Conservation (phyloP, 805 yeast species). For the Lipomyces sp. region DNA sequence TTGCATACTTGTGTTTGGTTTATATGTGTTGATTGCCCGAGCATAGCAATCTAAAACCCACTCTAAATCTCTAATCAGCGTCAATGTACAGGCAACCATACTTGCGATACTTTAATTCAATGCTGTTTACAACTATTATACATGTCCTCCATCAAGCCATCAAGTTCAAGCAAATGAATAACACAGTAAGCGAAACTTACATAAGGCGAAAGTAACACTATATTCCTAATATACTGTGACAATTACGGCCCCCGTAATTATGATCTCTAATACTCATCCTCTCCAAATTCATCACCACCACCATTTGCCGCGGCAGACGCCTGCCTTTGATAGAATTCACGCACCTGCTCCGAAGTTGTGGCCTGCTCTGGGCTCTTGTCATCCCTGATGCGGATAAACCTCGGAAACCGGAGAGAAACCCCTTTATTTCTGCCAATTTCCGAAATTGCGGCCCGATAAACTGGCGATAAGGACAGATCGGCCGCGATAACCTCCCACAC, state of each 20-base stretch:
- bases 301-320: conserved; percentile 22
- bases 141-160: too few species aligned
- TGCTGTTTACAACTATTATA: too few species aligned
- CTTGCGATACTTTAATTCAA: too few species aligned
- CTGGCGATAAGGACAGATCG: conserved; percentile 84
- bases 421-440: conserved; percentile 70
- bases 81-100: too few species aligned
- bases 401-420: conserved; percentile 83
- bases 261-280: conserved; percentile 14
- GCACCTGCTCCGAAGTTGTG: conserved; percentile 79
- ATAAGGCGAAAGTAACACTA: background rate
- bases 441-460: conserved; percentile 80
- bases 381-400: conserved; percentile 81
- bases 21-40: too few species aligned
- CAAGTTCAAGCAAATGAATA: background rate
- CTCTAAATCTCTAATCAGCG: too few species aligned
- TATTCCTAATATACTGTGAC: background rate
- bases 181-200: background rate
- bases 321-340: conserved; percentile 81
- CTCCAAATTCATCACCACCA: conserved; percentile 18
- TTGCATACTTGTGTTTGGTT: too few species aligned
- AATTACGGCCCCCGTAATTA: background rate
- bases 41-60: too few species aligned
- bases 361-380: conserved; percentile 88
- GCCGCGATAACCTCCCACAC: conserved; percentile 92